Evolutionary conservation across 345 rosid genomes (phyloP), one percentile per base, ranked within the genome.

Genomic region (Firmiana major): DNA sequence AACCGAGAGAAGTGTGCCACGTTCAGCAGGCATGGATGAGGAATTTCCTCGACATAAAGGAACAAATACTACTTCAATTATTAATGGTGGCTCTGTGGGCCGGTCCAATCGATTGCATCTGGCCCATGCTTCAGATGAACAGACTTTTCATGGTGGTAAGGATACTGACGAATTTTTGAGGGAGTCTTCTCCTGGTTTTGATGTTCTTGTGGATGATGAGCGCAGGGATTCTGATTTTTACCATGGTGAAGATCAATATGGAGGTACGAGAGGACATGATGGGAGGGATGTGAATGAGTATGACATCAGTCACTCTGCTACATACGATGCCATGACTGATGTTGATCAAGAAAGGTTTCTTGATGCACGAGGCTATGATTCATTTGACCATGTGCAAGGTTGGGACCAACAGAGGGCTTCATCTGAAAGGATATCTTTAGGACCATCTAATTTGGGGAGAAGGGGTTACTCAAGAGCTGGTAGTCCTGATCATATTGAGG

Each of bases 101-200:
- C 87, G 75, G 55, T 82, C 86, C 6, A 86, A 84, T 72, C 87
- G 71, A 67, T 72, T 82, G 78, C 86, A 81, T 38, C 40, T 3
- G 78, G 78, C 80, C 67, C 80, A 84, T 83, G 87, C 81, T 19
- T 79, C 80, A 16, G 91, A 91, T 67, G 92, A 87, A 77, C 88
- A 73, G 65, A 80, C 55, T 75, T 84, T 86, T 77, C 90, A 85
- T 75, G 85, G 84, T 69, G 91, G 84, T 34, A 92, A 86, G 89
- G 97, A 93, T 26, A 43, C 83, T 31, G 94, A 91, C 67, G 98
- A 95, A 21, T 76, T 79, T 65, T 67, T 89, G 72, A 88, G 90
- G 87, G 98, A 95, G 81, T 93, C 98, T 9, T 91, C 98, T 80
- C 99, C 99, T 78, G 99, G 93, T 55, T 90, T 91, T 85, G 98